Conservation (phyloP, 257 asterid genomes). For the Gentiana macrophylla region DNA sequence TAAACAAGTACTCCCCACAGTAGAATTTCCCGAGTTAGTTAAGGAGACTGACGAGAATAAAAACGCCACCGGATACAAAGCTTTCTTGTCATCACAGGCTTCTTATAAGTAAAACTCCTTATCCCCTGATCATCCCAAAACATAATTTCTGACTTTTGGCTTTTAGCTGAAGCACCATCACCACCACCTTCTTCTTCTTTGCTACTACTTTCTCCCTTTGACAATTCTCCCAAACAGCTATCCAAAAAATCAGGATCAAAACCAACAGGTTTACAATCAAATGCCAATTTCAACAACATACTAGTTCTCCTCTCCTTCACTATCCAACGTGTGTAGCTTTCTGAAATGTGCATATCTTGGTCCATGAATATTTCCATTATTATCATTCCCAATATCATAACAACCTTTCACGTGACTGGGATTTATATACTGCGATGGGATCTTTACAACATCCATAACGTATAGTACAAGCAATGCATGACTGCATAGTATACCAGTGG, state of each 20-base stretch:
- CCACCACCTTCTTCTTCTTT: too few species aligned
- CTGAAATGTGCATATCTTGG: not conserved
- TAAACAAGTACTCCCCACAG: too few species aligned
- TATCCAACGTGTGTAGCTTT: not conserved
- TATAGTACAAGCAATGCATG: constrained; percentile 15
- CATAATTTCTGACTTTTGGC: not conserved
- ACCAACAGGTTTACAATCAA: too few species aligned
- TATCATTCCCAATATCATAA: not conserved
- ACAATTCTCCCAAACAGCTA: too few species aligned
- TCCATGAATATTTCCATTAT: constrained; percentile 9
- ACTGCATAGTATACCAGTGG: constrained; percentile 9
- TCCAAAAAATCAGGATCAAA: too few species aligned
- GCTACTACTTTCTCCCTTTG: too few species aligned
- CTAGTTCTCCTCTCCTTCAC: not conserved
- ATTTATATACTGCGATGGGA: constrained; percentile 6
- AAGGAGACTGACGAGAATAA: too few species aligned
- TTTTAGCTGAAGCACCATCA: too few species aligned
- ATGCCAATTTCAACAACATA: not conserved
- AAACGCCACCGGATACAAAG: not conserved
- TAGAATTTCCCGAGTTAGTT: too few species aligned
- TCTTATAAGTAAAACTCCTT: constrained; percentile 5
- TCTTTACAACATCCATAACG: constrained; percentile 4
- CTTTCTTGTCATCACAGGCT: not conserved
- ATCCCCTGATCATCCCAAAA: constrained; percentile 7
- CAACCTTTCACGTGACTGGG: constrained; percentile 3